Percentiles rank a stretch among this genome's conserved stretches.
Conservation (phyloP, 1,139 yeast species). For the Diutina rugosa region DNA sequence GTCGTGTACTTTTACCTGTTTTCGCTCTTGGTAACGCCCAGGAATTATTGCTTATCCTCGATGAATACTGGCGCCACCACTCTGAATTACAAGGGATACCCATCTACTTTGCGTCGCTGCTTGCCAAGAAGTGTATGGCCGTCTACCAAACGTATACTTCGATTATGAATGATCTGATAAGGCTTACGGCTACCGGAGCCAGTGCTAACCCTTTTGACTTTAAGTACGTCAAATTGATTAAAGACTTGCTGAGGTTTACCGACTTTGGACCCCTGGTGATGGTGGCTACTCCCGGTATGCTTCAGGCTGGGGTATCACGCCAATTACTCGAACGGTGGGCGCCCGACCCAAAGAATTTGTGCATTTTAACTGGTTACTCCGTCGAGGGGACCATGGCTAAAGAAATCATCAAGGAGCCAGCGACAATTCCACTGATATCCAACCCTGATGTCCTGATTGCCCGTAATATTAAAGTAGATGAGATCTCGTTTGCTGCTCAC, state of each 20-base stretch:
- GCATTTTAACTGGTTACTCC: slow-evolving; percentile 89
- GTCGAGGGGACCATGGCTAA: slow-evolving; percentile 98
- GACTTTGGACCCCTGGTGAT: slow-evolving; percentile 95
- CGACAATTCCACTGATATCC: slow-evolving; percentile 65
- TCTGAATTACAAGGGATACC: slow-evolving; percentile 73
- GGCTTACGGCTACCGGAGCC: slow-evolving; percentile 51
- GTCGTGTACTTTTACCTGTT: slow-evolving; percentile 84
- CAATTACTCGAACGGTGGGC: slow-evolving; percentile 92
- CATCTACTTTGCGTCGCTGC: slow-evolving; percentile 81
- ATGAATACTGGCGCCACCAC: slow-evolving; percentile 86
- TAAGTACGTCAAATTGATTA: slow-evolving; percentile 70
- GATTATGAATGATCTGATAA: slow-evolving; percentile 90
- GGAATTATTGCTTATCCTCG: slow-evolving; percentile 75
- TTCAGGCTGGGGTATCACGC: slow-evolving; percentile 90
- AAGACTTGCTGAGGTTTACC: slow-evolving; percentile 72
- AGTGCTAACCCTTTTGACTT: slow-evolving; percentile 74
- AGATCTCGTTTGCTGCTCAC: slow-evolving; percentile 96
- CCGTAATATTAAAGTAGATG: slow-evolving; percentile 81
- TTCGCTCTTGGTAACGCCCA: slow-evolving; percentile 97
- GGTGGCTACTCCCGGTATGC: slow-evolving; percentile 96
- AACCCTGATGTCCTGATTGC: slow-evolving; percentile 81
- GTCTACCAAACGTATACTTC: slow-evolving; percentile 93
- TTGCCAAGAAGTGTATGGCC: slow-evolving; percentile 94
- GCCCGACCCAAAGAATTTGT: slow-evolving; percentile 85
- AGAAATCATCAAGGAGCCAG: slow-evolving; percentile 75